These are phyloP conservation scores for Penicillium sp. DNA, from an alignment of 2,329 filamentous ascomycete genomes.

Conservation along the genomic window DNA sequence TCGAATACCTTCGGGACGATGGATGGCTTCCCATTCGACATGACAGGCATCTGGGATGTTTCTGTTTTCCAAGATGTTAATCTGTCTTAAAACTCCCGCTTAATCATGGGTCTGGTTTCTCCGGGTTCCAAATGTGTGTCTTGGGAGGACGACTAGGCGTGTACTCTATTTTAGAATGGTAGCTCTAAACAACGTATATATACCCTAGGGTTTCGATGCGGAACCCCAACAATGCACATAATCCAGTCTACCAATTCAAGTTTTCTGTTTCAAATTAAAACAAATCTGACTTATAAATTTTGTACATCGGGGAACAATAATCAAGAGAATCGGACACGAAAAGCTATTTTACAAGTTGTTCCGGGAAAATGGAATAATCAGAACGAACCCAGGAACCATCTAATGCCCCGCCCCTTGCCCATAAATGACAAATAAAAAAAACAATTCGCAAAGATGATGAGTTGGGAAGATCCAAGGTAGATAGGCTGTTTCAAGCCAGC, in stretches of 20 bases:
- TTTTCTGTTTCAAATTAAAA: constrained; percentile 27
- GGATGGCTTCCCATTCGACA: constrained; percentile 52
- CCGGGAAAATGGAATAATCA: constrained; percentile 29
- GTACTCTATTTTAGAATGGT: constrained; percentile 17
- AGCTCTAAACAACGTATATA: constrained; percentile 17
- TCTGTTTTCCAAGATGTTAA: constrained; percentile 48
- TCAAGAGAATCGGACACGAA: constrained; percentile 28
- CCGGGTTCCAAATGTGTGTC: too few species aligned
- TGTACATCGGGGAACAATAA: constrained; percentile 30
- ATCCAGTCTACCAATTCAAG: constrained; percentile 21
- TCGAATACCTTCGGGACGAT: constrained; percentile 51
- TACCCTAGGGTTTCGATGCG: constrained; percentile 16
- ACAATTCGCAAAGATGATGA: constrained; percentile 24
- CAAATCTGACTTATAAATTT: constrained; percentile 28
- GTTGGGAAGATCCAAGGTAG: constrained; percentile 17
- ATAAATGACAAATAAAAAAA: constrained; percentile 26
- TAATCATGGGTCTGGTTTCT: constrained; percentile 3
- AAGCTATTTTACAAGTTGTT: constrained; percentile 42
- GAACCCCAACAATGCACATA: constrained; percentile 14
- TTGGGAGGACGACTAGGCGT: constrained; percentile 9
- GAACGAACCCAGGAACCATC: constrained; percentile 33
- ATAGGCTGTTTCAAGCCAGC: constrained; percentile 10
- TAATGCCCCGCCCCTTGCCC: constrained; percentile 32
- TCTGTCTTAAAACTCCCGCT: constrained; percentile 22
- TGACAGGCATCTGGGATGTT: constrained; percentile 52